Base-by-base conservation (phyloP, 441 rosid genomes). In the Gossypium davidsonii region DNA sequence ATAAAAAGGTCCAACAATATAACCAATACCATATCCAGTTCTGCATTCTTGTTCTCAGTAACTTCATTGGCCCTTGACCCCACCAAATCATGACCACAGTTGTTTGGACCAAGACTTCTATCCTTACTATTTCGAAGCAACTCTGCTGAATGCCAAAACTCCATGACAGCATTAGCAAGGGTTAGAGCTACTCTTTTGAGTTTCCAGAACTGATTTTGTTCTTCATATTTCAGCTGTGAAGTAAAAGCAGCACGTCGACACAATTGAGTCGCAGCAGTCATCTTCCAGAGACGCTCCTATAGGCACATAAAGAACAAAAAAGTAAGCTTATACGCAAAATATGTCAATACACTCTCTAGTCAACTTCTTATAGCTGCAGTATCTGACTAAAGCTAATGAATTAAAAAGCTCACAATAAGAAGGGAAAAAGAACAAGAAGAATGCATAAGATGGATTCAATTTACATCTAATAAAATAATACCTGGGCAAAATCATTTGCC, bases 401-500 rank as follows among this genome's bases (percentile, higher is more conserved):
- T 3, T 7, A 42, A 72, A 46, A 73, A 53, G 65, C 68, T 78
- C 73, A 63, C n/a, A 67, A 26, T 5, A 71, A 55, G 25, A 76
- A 61, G 51, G 23, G 7, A 31, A 4, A 49, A 42, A 53, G 28
- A 5, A 20, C 6, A 1, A 62, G 6, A 44, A 71, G 31, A 74
- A 74, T 37, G 58, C 51, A 49, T 42, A 55, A 61, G 61, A 56
- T 55, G 64, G 46, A 48, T 67, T 42, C 44, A 44, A 46, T 44
- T 25, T 49, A 46, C 44, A 34, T 55, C 56, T 18, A 44, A 75
- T 74, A 56, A 84, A 79, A 34, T 11, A 55, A 34, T 72, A 96
- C 99, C 99, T 96, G 99, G 1, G 91, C 91, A 87, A 96, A 90
- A 83, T 96, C 99, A 83, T 92, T 92, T 73, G 99, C 99, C 83